Evolutionary conservation across 768 basidiomycete genomes (phyloP).

Genomic region (Lentinula sp.): DNA sequence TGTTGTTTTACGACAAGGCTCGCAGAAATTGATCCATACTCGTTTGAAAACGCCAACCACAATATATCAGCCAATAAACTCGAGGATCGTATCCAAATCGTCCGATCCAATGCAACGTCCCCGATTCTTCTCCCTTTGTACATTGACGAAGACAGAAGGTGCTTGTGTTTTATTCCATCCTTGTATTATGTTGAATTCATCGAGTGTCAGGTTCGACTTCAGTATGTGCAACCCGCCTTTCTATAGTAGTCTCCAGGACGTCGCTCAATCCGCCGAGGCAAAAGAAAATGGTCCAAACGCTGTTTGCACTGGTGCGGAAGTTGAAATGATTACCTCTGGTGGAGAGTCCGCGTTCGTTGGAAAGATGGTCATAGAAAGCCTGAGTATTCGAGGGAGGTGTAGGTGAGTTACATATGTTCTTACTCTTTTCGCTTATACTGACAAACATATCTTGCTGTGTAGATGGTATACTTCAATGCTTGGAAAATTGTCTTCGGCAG

Average conservation of each 20-base stretch:
- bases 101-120: slow-evolving; percentile 26
- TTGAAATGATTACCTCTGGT: slow-evolving; percentile 86
- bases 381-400: slow-evolving; percentile 42
- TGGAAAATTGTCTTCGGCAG: slow-evolving; percentile 77
- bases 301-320: slow-evolving; percentile 81
- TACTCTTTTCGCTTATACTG: neutral
- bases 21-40: slow-evolving; percentile 69
- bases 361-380: slow-evolving; percentile 73
- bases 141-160: neutral
- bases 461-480: slow-evolving; percentile 96
- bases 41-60: slow-evolving; percentile 43
- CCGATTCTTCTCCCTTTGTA: slow-evolving; percentile 41
- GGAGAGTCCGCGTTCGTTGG: slow-evolving; percentile 80
- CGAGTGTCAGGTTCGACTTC: slow-evolving; percentile 51
- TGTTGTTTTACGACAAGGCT: neutral
- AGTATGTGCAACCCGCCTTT: slow-evolving; percentile 98
- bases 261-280: slow-evolving; percentile 44
- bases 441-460: neutral
- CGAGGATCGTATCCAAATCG: slow-evolving; percentile 40
- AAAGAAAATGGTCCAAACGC: slow-evolving; percentile 70
- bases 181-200: neutral
- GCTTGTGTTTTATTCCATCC: neutral
- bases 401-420: slow-evolving; percentile 32
- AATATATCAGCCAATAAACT: slow-evolving; percentile 61
- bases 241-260: slow-evolving; percentile 71